phyloP scores from a whole-genome alignment of 129 eudicot species.

The Flaveria sonorensis region DNA sequence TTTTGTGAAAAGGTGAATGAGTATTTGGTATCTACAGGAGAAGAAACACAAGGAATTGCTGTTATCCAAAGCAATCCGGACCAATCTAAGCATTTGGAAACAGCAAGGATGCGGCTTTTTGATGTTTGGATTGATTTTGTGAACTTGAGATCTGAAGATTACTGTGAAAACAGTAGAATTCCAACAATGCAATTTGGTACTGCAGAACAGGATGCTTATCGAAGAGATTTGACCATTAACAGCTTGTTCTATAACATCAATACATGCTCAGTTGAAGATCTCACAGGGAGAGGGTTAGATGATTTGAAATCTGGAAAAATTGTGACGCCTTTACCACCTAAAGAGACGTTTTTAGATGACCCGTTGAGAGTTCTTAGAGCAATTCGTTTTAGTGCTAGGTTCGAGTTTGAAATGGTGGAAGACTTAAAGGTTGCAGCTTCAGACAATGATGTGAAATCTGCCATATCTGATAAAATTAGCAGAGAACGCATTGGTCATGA shows the following conservation, averaged over 20 bases:
- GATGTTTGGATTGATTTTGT: constrained; percentile 92
- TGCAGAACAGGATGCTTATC: constrained; percentile 38
- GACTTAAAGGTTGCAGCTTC: constrained; percentile 35
- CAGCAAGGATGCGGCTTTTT: constrained; percentile 85
- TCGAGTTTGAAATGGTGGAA: constrained; percentile 39
- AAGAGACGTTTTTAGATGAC: constrained; percentile 45
- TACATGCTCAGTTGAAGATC: constrained; percentile 38
- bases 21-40: constrained; percentile 70
- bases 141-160: constrained; percentile 83
- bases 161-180: constrained; percentile 33
- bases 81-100: constrained; percentile 97
- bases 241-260: constrained; percentile 42
- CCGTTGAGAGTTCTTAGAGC: constrained; percentile 43
- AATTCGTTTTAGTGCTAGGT: constrained; percentile 44
- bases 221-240: constrained; percentile 44
- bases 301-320: constrained; percentile 38
- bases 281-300: constrained; percentile 33
- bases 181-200: constrained; percentile 40
- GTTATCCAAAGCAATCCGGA: constrained; percentile 97
- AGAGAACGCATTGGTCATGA: constrained; percentile 41
- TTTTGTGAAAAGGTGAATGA: constrained; percentile 87
- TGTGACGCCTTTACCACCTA: constrained; percentile 44
- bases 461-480: constrained; percentile 37
- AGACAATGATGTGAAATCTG: constrained; percentile 37
- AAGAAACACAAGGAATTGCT: constrained; percentile 65